phyloP scores from a whole-genome alignment of 306 rosid genomes.

The Acacia melanoxylon region DNA sequence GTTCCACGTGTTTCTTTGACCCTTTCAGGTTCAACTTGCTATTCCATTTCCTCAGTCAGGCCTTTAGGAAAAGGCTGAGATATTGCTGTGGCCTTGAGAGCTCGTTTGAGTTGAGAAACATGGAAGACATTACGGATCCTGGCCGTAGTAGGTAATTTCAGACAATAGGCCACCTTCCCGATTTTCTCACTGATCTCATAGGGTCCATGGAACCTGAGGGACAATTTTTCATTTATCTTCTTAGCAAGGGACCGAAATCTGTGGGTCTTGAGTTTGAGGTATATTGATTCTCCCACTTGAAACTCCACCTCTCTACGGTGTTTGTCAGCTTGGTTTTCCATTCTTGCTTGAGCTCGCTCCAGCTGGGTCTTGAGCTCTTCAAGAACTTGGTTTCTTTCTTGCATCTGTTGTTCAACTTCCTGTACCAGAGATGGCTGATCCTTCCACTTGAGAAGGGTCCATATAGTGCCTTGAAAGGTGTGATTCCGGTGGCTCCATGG shows the following conservation, averaged over 20 bases:
- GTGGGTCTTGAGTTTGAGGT: neutral
- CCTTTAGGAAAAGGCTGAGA: neutral
- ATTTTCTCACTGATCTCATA: neutral
- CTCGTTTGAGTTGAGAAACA: neutral
- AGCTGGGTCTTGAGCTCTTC: neutral
- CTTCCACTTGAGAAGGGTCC: neutral
- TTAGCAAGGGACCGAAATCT: neutral
- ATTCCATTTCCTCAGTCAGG: neutral
- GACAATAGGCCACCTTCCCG: neutral
- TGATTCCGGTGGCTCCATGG: too few relatives aligned
- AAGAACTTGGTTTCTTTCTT: neutral
- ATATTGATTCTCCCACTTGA: accelerated
- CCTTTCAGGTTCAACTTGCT: neutral
- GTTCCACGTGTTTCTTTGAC: neutral
- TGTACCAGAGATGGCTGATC: neutral
- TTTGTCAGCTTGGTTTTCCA: neutral
- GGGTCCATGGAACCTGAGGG: neutral
- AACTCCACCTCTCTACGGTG: neutral
- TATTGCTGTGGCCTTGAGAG: accelerated
- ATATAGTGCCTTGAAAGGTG: too few relatives aligned
- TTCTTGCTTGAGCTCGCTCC: neutral
- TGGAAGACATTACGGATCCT: neutral
- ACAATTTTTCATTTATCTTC: neutral
- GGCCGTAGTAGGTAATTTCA: accelerated
- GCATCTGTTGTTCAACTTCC: accelerated